Base-by-base conservation (phyloP, 176 grass and related monocot species). In the Oryza longistaminata region DNA sequence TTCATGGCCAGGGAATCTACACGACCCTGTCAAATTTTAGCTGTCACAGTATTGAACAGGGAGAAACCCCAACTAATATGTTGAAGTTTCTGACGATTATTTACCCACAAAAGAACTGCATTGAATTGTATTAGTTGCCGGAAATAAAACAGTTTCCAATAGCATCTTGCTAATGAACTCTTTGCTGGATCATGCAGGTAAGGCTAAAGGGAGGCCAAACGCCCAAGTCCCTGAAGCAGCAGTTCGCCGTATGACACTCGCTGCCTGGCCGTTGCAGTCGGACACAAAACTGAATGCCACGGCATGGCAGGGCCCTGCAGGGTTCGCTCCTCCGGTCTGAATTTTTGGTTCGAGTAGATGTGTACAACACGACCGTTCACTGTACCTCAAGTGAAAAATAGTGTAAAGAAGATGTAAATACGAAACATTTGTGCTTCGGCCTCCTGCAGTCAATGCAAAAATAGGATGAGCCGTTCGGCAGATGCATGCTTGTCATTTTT, bases 171-270 rank as follows among this genome's bases (percentile, higher is more conserved):
- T 55, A 75, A 62, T 62, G 58, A 65, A 66, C 70, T 40, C 16
- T 34, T 34, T 12, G 6, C 52, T 58, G 40, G 66, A 24, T 64
- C 53, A 0, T 80, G 75, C 76, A 91, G 89, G 81, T 91, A 6
- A 87, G 89, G 58, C 66, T 91, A 9, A 91, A 91, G 65, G 81
- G 85, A 66, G 81, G 81, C 31, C 85, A 91, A 15, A 87, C 89
- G 1, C 89, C 89, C 42, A 91, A 87, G 52, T 66, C 75, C 7
- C 53, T 91, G 76, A 91, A 87, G 89, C 85, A 87, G 89, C 85
- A 91, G 69, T 80, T 64, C 76, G 70, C 68, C 3, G 85, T 91
- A 37, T 91, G 80, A 90, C 74, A 11, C 64, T 39, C 64, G 0
- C 2, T 17, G 0, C 2, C 22, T 37, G 34, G 48, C 24, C 26